Evolutionary conservation across 2,329 filamentous ascomycete species (phyloP).

Genomic region (Niveomyces coronatus): DNA sequence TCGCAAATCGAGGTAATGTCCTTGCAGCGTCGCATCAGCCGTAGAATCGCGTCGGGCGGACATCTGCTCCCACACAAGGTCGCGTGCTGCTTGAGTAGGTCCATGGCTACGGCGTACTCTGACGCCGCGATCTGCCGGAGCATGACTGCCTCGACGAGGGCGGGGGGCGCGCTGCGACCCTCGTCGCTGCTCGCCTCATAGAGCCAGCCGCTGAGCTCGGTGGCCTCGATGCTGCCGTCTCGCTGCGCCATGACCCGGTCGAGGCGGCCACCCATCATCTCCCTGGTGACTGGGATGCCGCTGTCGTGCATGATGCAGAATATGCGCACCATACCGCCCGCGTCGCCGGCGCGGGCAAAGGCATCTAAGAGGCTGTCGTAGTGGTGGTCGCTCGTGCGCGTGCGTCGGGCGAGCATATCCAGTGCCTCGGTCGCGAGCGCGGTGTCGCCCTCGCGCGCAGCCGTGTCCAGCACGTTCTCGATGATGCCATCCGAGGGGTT

Average conservation of each 20-base stretch:
- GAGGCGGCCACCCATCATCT: not conserved
- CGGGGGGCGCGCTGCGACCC: not conserved
- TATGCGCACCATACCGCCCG: constrained; percentile 56
- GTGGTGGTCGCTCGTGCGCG: constrained; percentile 53
- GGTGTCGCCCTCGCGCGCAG: constrained; percentile 57
- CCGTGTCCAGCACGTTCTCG: constrained; percentile 60
- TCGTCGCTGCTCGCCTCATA: not conserved
- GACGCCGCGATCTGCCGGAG: not conserved
- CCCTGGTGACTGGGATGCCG: constrained; percentile 9
- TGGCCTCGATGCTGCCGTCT: not conserved
- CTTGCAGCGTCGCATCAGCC: not conserved
- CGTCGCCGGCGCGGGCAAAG: constrained; percentile 49
- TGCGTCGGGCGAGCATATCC: constrained; percentile 27
- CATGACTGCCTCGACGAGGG: constrained; percentile 3
- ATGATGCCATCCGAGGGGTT: constrained; percentile 49
- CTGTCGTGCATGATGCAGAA: constrained; percentile 61
- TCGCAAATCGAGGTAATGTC: not conserved
- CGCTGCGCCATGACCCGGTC: constrained; percentile 26
- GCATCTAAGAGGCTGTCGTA: constrained; percentile 72
- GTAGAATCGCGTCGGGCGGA: not conserved
- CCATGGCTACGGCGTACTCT: not conserved
- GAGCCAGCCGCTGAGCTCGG: constrained; percentile 3
- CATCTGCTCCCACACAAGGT: constrained; percentile 1
- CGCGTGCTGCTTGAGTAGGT: not conserved
- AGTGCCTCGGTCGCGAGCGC: constrained; percentile 62